Percentiles rank a stretch among this genome's conserved stretches.
Evolutionary conservation across 306 rosid species (phyloP).

Genomic region (Cyclanthera cordifolia): DNA sequence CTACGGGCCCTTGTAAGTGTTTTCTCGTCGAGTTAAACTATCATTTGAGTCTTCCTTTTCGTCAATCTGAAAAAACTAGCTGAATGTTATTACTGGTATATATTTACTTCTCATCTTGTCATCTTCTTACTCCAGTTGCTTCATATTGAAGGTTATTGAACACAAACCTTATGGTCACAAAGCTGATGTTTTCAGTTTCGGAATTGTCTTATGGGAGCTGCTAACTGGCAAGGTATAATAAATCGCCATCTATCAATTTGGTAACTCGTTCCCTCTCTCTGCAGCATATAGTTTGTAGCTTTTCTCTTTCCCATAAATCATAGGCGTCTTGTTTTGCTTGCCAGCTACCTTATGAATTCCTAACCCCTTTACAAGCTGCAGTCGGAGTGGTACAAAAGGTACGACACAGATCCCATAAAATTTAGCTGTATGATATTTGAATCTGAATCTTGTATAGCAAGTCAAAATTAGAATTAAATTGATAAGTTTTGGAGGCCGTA

Average conservation of each 20-base stretch:
- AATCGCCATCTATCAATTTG: slow-evolving; percentile 7
- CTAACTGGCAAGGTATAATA: slow-evolving; percentile 78
- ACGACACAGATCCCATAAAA: slow-evolving; percentile 10
- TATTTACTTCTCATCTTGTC: slow-evolving; percentile 23
- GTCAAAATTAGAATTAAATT: too few species aligned
- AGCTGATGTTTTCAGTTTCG: slow-evolving; percentile 97
- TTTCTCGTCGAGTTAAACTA: too few species aligned
- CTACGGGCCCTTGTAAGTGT: neutral
- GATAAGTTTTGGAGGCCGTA: too few species aligned
- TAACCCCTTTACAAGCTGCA: slow-evolving; percentile 96
- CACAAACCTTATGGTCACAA: slow-evolving; percentile 98
- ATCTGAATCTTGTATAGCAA: too few species aligned
- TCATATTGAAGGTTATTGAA: slow-evolving; percentile 84
- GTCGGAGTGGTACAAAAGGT: slow-evolving; percentile 97
- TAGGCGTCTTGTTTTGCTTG: slow-evolving; percentile 17
- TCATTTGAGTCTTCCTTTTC: neutral
- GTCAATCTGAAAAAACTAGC: neutral
- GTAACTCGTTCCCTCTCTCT: neutral
- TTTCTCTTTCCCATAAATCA: neutral
- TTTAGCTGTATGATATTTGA: slow-evolving; percentile 2
- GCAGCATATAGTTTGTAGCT: neutral
- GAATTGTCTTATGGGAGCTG: slow-evolving; percentile 82
- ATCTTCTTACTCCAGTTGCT: slow-evolving; percentile 31
- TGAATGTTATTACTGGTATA: neutral
- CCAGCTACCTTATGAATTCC: slow-evolving; percentile 87